Evolutionary conservation across 2,329 filamentous ascomycete species (phyloP).

Genomic region (Coccinonectria pachysandricola): DNA sequence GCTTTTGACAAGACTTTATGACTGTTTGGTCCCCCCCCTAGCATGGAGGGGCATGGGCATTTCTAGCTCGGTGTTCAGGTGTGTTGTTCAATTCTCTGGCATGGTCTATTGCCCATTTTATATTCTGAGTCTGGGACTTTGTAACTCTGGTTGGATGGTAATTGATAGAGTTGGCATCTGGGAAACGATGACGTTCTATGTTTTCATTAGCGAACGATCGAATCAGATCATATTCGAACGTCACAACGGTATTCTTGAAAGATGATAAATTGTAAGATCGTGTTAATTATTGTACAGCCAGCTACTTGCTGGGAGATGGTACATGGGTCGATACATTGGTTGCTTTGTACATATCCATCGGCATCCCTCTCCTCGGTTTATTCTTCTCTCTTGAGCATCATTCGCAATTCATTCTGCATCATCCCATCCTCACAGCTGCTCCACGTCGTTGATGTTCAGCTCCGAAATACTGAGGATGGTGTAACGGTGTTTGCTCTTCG

Average conservation of each 20-base stretch:
- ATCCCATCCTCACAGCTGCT: no score
- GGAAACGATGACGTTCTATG: slow-evolving; percentile 5
- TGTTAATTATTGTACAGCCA: slow-evolving; percentile 21
- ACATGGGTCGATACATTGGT: slow-evolving; percentile 14
- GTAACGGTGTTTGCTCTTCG: slow-evolving; percentile 83
- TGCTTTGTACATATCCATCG: slow-evolving; percentile 16
- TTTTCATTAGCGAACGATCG: slow-evolving; percentile 9
- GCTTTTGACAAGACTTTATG: slow-evolving; percentile 13
- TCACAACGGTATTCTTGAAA: slow-evolving; percentile 1
- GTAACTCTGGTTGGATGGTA: slow-evolving; percentile 9
- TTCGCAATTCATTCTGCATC: neutral
- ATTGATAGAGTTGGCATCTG: slow-evolving; percentile 11
- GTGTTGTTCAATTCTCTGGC: slow-evolving; percentile 19
- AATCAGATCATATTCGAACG: slow-evolving; percentile 15
- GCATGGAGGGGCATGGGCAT: slow-evolving; percentile 14
- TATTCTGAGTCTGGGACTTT: slow-evolving; percentile 8
- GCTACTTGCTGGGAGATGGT: slow-evolving; percentile 17
- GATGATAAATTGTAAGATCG: slow-evolving; percentile 12
- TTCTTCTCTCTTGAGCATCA: no score
- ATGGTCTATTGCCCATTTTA: slow-evolving; percentile 12
- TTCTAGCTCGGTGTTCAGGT: slow-evolving; percentile 23
- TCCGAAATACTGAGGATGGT: slow-evolving; percentile 81
- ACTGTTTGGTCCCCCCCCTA: slow-evolving; percentile 12
- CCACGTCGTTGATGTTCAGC: slow-evolving; percentile 49
- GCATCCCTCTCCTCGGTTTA: no score